A percentile compares a stretch with the other conserved stretches of the same genome.
Conservation (phyloP, 2,329 filamentous ascomycete species). For the Fusarium sambucinum region DNA sequence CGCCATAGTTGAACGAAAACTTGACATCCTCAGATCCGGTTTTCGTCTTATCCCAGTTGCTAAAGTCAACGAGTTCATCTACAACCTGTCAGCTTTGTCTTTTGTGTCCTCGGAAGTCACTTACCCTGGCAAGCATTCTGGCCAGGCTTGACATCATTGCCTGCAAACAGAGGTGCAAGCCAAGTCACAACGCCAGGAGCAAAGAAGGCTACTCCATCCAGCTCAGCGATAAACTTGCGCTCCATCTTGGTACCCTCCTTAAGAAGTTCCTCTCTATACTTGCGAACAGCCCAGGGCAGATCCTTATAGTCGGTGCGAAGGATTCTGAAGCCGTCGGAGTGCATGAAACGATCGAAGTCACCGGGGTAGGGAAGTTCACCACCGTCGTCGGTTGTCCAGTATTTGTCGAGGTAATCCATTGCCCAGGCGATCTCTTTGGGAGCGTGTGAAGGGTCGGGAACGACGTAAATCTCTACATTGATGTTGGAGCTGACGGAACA, state of each 20-base stretch:
- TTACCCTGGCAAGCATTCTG: constrained; percentile 27
- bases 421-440: constrained; percentile 27
- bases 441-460: constrained; percentile 7
- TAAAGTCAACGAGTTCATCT: constrained; percentile 26
- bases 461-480: constrained; percentile 27
- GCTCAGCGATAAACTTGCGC: constrained; percentile 34
- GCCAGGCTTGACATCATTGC: constrained; percentile 14
- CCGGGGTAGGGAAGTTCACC: constrained; percentile 32
- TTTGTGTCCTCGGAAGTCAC: accelerated
- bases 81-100: not conserved
- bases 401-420: constrained; percentile 29
- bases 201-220: constrained; percentile 32
- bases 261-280: constrained; percentile 24
- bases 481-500: constrained; percentile 19
- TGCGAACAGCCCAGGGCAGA: constrained; percentile 32
- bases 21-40: not conserved
- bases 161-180: constrained; percentile 31
- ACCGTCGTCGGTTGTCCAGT: constrained; percentile 31
- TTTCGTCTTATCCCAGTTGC: constrained; percentile 9
- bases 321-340: constrained; percentile 27
- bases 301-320: constrained; percentile 24
- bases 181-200: constrained; percentile 33
- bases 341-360: constrained; percentile 31
- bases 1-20: constrained; percentile 1
- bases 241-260: constrained; percentile 16